Percentiles rank a stretch among this genome's conserved stretches.
These are phyloP conservation scores for Laetiporus sulphureus DNA, from an alignment of 1,284 basidiomycete species.

Conservation along the genomic window DNA sequence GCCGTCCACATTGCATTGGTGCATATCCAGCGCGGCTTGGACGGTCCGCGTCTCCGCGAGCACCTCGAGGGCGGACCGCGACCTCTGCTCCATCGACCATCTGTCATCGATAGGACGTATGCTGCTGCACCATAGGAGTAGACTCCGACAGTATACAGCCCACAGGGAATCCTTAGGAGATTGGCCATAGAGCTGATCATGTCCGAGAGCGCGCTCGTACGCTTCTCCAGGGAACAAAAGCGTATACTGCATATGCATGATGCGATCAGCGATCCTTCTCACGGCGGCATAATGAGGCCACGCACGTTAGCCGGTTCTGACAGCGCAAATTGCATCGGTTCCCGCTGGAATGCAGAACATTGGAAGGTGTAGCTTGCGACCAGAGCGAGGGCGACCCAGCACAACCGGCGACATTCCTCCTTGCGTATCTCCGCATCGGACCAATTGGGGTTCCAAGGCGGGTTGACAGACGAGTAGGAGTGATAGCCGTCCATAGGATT, in stretches of 20 bases:
- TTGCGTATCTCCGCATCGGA: constrained; percentile 43
- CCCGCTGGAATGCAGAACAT: constrained; percentile 55
- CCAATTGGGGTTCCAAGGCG: constrained; percentile 60
- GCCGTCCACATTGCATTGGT: constrained; percentile 62
- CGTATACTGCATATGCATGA: constrained; percentile 36
- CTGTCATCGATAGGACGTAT: constrained; percentile 39
- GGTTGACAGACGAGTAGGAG: constrained; percentile 40
- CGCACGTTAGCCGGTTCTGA: constrained; percentile 59
- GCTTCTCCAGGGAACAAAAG: constrained; percentile 58
- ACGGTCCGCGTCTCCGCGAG: constrained; percentile 58
- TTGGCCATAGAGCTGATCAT: constrained; percentile 28
- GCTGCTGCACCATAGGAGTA: constrained; percentile 71
- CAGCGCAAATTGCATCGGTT: constrained; percentile 48
- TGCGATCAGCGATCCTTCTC: background rate
- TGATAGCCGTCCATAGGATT: constrained; percentile 32
- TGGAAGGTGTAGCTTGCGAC: constrained; percentile 59
- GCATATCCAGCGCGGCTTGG: constrained; percentile 56
- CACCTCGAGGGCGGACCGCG: constrained; percentile 52
- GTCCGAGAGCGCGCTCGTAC: constrained; percentile 38
- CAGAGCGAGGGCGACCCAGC: constrained; percentile 66
- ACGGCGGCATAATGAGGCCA: constrained; percentile 13
- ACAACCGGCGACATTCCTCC: constrained; percentile 65
- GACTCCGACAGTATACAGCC: constrained; percentile 72
- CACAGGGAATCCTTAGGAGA: constrained; percentile 70
- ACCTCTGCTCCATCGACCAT: constrained; percentile 41